Base-by-base conservation (phyloP, 2,329 filamentous ascomycete genomes). In the Didymella sp. region DNA sequence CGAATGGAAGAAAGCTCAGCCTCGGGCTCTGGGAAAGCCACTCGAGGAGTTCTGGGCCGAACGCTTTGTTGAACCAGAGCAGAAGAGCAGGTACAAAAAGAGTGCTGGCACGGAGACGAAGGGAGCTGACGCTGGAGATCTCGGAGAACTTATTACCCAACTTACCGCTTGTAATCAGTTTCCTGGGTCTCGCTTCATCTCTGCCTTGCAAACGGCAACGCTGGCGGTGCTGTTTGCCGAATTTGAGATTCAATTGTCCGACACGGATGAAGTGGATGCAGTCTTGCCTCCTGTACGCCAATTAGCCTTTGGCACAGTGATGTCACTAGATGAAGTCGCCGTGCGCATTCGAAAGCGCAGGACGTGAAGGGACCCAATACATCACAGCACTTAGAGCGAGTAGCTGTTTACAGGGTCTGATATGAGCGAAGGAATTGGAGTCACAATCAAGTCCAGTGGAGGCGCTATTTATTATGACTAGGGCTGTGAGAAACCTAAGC, bases 1-100 rank as follows among this genome's bases (percentile, higher is more conserved):
- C 25, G 47, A 60, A 2, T 75, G 71, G 72, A 55, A 58, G 25
- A 61, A 65, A 13, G 52, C 60, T 0, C 63, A 65, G 28, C 61
- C 66, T 4, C 51, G 41, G 22, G 57, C 60, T 1, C 42, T 66
- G 1, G 51, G 64, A 13, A 60, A 24, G 28, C 67, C 69, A 8
- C 58, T 74, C 8, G 58, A 67, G 11, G 62, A 68, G 8, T 73
- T 71, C 37, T 73, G 68, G 64, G 57, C 68, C 8, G 70, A 71
- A 46, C 61, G 70, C 0, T 74, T 73, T 40, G 40, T 68, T 2
- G 19, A 60, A 12, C 42, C 61, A 0, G 57, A 61, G 2, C 60
- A 55, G 11, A 51, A 47, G 4, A 21, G 35, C 15, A 30, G 35
- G 9, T 17, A 40, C 40, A 17, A 38, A 31, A 48, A 30, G 21